Evolutionary conservation across 2,329 filamentous ascomycete species (phyloP), one percentile per base, ranked within the genome.

Genomic region (Dothidotthia symphoricarpi): DNA sequence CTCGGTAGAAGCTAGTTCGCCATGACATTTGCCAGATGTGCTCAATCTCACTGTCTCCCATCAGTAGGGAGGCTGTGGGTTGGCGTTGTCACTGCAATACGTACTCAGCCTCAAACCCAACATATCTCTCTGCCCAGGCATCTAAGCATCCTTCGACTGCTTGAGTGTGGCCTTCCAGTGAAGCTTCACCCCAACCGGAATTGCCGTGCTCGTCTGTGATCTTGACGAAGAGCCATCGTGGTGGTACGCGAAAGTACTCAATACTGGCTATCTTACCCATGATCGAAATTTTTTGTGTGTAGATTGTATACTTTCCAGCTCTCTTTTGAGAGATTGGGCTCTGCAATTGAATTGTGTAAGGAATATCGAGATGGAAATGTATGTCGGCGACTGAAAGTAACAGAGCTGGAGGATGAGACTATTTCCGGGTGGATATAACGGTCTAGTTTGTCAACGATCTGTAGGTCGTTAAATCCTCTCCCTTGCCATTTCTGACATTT

Each of bases 151-250:
- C 86, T 59, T 89, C 85, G 0, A 89, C 82, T 2, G 84, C 82
- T 40, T 85, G 76, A 1, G 81, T 82, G 53, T 89, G 85, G 0
- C 85, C 85, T 64, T 88, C 85, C 0, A 89, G 67, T 0, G 83
- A 84, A 0, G 81, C 83, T 60, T 88, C 85, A 13, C 85, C 85
- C 85, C 85, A 88, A 6, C 85, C 85, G 34, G 74, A 69, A 24
- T 78, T 72, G 3, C 78, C 83, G 2, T 74, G 73, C 24, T 81
- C 78, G 56, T 88, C 84, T 2, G 77, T 81, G 46, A 89, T 77
- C 62, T 88, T 89, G 49, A 88, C 85, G 49, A 88, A 87, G 1
- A 89, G 72, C 85, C 85, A 89, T 27, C 85, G 74, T 11, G 85
- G 85, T 30, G 82, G 81, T 7, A 88, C 80, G 13, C 85, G 77